phyloP scores from a whole-genome alignment of 352 stramenopile species.

The Aphanomyces invadans region DNA sequence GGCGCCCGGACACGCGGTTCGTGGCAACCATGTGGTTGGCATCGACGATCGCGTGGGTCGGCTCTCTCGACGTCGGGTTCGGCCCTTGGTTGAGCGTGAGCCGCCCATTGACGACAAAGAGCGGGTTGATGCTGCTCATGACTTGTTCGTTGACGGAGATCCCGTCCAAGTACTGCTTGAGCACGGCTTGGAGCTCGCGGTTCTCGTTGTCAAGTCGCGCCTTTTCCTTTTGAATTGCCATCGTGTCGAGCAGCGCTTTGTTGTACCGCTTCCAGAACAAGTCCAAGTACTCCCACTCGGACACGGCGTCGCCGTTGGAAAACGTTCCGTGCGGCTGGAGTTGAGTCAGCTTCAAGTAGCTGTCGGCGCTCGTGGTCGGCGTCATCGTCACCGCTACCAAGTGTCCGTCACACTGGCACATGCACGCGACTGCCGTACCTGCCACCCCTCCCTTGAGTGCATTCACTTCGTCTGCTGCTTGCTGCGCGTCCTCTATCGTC shows the following conservation, averaged over 20 bases:
- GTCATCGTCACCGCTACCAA: constrained; percentile 27
- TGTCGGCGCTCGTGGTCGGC: constrained; percentile 37
- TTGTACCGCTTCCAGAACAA: constrained; percentile 95
- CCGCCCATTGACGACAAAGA: constrained; percentile 90
- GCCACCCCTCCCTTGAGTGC: constrained; percentile 11
- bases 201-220: constrained; percentile 83
- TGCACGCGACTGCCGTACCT: background rate
- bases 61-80: constrained; percentile 9
- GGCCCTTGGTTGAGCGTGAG: constrained; percentile 43
- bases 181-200: constrained; percentile 79
- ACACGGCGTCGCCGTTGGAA: constrained; percentile 40
- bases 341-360: constrained; percentile 34
- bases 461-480: constrained; percentile 37
- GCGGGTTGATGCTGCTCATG: constrained; percentile 83
- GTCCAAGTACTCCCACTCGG: constrained; percentile 80
- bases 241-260: constrained; percentile 88
- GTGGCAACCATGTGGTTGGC: constrained; percentile 77
- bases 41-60: constrained; percentile 48
- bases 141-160: constrained; percentile 89
- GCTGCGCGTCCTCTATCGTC: constrained; percentile 50
- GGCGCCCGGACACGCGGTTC: constrained; percentile 36
- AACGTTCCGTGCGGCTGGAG: constrained; percentile 55
- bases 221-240: constrained; percentile 85
- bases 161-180: constrained; percentile 91
- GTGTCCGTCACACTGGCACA: constrained; percentile 24